These are phyloP conservation scores for Cutaneotrichosporon sp. DNA, from an alignment of 1,284 basidiomycete species.

Conservation along the genomic window DNA sequence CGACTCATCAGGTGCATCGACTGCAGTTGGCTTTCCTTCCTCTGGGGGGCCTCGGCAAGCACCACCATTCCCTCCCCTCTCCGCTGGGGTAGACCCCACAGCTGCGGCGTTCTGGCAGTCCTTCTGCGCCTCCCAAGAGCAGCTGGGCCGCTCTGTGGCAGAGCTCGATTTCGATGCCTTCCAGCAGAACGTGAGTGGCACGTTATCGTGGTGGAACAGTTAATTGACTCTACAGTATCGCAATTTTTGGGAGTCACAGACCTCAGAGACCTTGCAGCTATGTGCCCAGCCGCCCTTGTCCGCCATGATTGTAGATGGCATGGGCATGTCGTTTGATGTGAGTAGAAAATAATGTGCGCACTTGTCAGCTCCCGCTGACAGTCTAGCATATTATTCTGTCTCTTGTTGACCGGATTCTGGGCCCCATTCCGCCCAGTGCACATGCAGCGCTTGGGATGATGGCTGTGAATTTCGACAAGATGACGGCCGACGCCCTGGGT, in stretches of 20 bases:
- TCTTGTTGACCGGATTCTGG: constrained; percentile 26
- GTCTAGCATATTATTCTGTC: constrained; percentile 28
- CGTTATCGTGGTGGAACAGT: background rate
- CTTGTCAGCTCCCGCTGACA: no score
- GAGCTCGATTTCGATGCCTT: constrained; percentile 33
- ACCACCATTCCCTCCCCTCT: constrained; percentile 28
- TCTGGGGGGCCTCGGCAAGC: constrained; percentile 9
- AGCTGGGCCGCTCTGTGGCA: constrained; percentile 22
- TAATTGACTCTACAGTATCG: constrained; percentile 24
- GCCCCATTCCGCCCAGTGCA: constrained; percentile 14
- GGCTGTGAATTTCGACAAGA: constrained; percentile 30
- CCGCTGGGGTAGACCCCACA: constrained; percentile 11
- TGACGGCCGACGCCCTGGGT: constrained; percentile 24
- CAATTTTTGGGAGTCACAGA: constrained; percentile 29
- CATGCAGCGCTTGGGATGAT: constrained; percentile 24
- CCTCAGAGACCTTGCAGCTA: constrained; percentile 17
- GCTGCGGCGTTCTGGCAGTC: constrained; percentile 27
- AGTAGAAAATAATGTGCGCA: constrained; percentile 2
- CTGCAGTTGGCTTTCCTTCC: constrained; percentile 1
- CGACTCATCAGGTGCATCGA: constrained; percentile 2
- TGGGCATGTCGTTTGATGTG: constrained; percentile 12
- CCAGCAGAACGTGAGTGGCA: constrained; percentile 27
- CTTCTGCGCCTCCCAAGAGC: constrained; percentile 33
- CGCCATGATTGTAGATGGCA: constrained; percentile 15
- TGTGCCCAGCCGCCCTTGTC: constrained; percentile 20